Evolutionary conservation across 306 rosid genomes (phyloP).

Genomic region (Castanea mollissima): DNA sequence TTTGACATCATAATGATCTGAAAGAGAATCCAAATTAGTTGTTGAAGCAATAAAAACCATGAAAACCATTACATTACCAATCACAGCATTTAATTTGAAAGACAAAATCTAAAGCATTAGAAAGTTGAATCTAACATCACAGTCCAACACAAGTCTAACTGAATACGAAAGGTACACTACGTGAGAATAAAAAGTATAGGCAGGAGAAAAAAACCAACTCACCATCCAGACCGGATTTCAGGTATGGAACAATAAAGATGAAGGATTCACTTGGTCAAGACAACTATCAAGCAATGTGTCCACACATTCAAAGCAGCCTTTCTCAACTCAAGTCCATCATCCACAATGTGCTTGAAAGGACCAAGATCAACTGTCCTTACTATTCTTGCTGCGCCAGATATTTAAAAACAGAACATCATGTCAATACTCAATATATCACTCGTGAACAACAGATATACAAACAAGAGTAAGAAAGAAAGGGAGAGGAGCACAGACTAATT

Average conservation of each 20-base stretch:
- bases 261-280: conserved; percentile 99
- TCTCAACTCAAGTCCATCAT: conserved; percentile 99
- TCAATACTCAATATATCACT: background rate
- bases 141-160: background rate
- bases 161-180: background rate
- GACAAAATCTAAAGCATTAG: too few relatives aligned
- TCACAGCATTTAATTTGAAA: too few relatives aligned
- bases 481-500: background rate
- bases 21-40: conserved; percentile 13
- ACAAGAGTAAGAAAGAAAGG: background rate
- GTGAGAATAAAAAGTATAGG: background rate
- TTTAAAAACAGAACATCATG: conserved; percentile 29
- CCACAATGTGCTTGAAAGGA: too few relatives aligned
- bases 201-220: conserved; percentile 30
- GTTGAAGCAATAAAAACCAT: background rate
- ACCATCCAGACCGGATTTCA: conserved; percentile 97
- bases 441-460: background rate
- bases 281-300: conserved; percentile 96
- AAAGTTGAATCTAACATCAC: too few relatives aligned
- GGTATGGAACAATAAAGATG: conserved; percentile 95
- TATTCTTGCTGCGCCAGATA: conserved; percentile 75
- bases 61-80: too few relatives aligned
- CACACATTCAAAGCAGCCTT: conserved; percentile 99
- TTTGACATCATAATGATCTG: conserved; percentile 98
- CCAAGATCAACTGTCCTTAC: conserved; percentile 96